Evolutionary conservation across 2,329 filamentous ascomycete genomes (phyloP).

Genomic region (Sporothrix brunneoviolacea): DNA sequence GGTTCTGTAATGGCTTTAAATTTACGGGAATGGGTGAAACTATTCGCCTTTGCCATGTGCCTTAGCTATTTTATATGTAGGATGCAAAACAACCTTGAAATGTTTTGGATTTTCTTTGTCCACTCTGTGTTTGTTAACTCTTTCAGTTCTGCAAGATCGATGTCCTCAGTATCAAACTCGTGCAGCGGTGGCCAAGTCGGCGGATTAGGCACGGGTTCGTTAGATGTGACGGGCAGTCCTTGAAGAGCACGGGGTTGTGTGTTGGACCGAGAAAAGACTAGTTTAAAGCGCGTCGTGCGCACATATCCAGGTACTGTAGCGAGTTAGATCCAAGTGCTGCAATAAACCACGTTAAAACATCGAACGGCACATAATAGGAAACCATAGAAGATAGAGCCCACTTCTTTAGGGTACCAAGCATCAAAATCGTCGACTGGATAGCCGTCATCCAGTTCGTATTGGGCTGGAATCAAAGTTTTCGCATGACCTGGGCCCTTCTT

Average conservation of each 20-base stretch:
- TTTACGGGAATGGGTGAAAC: slow-evolving; percentile 12
- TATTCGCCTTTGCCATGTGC: slow-evolving; percentile 14
- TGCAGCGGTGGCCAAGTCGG: slow-evolving; percentile 17
- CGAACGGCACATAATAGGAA: neutral
- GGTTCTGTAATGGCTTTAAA: no score
- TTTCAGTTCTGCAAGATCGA: slow-evolving; percentile 11
- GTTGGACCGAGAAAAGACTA: slow-evolving; percentile 19
- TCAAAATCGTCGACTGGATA: slow-evolving; percentile 19
- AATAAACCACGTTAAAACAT: no score
- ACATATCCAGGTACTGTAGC: slow-evolving; percentile 19
- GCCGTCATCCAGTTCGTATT: slow-evolving; percentile 14
- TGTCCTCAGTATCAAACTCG: slow-evolving; percentile 5
- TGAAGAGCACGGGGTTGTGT: slow-evolving; percentile 20
- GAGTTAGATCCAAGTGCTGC: slow-evolving; percentile 17
- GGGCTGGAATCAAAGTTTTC: slow-evolving; percentile 17
- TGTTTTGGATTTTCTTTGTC: slow-evolving; percentile 16
- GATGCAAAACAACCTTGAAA: slow-evolving; percentile 1
- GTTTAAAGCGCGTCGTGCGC: slow-evolving; percentile 21
- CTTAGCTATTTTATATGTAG: slow-evolving; percentile 11
- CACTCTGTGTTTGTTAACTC: slow-evolving; percentile 13
- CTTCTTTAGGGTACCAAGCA: slow-evolving; percentile 21
- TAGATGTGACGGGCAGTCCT: slow-evolving; percentile 17
- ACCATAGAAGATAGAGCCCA: neutral
- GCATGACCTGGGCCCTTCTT: slow-evolving; percentile 20
- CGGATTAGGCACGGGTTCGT: slow-evolving; percentile 17